Evolutionary conservation across 345 rosid genomes (phyloP).

Genomic region (Bruguiera parviflora): DNA sequence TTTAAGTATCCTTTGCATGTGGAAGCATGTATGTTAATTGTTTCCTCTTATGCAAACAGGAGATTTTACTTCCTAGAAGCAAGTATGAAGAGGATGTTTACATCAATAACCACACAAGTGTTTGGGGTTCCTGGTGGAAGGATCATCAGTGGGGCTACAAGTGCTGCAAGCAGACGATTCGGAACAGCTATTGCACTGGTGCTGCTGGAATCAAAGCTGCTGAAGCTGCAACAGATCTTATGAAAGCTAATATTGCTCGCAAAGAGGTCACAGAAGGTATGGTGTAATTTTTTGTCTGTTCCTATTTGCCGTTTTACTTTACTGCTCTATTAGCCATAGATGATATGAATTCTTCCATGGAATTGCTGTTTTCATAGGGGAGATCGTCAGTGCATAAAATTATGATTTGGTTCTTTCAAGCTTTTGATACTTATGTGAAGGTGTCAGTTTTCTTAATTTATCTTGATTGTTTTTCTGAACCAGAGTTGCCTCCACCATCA

Average conservation of each 20-base stretch:
- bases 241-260: constrained; percentile 65
- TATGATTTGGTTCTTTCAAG: background rate
- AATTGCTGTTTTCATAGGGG: background rate
- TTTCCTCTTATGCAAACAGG: constrained; percentile 24
- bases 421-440: background rate
- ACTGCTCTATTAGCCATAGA: background rate
- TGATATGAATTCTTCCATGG: background rate
- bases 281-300: background rate
- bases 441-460: background rate
- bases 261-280: constrained; percentile 51
- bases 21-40: constrained; percentile 3
- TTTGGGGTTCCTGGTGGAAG: constrained; percentile 96
- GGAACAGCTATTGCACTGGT: constrained; percentile 82
- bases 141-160: constrained; percentile 85
- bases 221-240: constrained; percentile 60
- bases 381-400: background rate
- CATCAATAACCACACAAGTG: constrained; percentile 63
- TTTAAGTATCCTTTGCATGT: background rate
- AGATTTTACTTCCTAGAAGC: constrained; percentile 49
- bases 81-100: constrained; percentile 60
- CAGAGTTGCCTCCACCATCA: constrained; percentile 38
- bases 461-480: background rate
- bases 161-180: constrained; percentile 68
- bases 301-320: background rate
- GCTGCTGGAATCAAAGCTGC: constrained; percentile 79